phyloP scores from a whole-genome alignment of 2,329 filamentous ascomycete species.

The Colletotrichum sp. region DNA sequence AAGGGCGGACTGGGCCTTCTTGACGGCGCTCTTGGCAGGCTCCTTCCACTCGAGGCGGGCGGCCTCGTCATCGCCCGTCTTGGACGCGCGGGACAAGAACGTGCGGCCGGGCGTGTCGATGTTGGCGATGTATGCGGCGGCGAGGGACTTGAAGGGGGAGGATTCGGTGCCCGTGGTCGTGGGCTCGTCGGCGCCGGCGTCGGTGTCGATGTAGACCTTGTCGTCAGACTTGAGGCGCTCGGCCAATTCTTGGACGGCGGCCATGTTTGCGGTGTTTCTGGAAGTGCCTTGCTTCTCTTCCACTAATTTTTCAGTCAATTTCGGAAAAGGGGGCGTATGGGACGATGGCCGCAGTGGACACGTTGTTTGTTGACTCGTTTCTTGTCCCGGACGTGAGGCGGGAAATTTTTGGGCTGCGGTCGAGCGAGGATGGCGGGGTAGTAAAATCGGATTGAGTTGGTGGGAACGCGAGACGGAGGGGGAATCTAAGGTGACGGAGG shows the following conservation, averaged over 20 bases:
- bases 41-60: slow-evolving; percentile 78
- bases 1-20: slow-evolving; percentile 79
- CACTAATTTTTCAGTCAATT: too few relatives aligned
- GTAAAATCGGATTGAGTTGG: slow-evolving; percentile 21
- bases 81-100: slow-evolving; percentile 74
- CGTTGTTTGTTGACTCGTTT: slow-evolving; percentile 13
- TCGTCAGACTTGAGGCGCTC: slow-evolving; percentile 52
- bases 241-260: slow-evolving; percentile 53
- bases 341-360: not conserved
- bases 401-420: slow-evolving; percentile 18
- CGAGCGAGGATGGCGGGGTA: slow-evolving; percentile 22
- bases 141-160: slow-evolving; percentile 81
- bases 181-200: slow-evolving; percentile 74
- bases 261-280: slow-evolving; percentile 33
- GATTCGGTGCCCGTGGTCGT: slow-evolving; percentile 71
- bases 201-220: slow-evolving; percentile 80
- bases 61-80: slow-evolving; percentile 69
- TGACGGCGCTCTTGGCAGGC: slow-evolving; percentile 81
- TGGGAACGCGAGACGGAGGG: not conserved
- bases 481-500: not conserved
- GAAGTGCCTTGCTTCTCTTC: not conserved
- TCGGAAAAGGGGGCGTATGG: not conserved
- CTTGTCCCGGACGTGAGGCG: not conserved
- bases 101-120: slow-evolving; percentile 60
- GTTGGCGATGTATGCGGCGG: slow-evolving; percentile 78